Conservation (phyloP, 306 rosid species). For the Vigna reflexopilosa region DNA sequence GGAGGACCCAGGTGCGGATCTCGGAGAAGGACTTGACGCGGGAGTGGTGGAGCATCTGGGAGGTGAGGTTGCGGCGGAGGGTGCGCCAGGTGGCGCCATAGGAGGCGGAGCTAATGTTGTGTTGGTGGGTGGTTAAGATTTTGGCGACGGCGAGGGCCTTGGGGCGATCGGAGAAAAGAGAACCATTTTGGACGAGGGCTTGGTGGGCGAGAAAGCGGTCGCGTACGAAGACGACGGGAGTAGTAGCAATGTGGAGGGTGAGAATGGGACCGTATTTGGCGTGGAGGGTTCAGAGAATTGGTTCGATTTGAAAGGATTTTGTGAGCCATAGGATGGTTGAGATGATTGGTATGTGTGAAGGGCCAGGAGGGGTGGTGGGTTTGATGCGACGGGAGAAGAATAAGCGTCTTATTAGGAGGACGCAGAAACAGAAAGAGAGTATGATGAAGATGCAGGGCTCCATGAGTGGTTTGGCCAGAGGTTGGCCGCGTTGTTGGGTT, state of each 20-base stretch:
- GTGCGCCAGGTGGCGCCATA: slow-evolving; percentile 55
- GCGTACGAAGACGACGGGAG: slow-evolving; percentile 43
- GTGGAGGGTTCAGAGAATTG: slow-evolving; percentile 10
- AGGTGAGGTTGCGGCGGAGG: slow-evolving; percentile 55
- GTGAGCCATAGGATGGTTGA: slow-evolving; percentile 22
- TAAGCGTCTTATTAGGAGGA: too few relatives aligned
- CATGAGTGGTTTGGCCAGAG: too few relatives aligned
- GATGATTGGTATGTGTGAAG: slow-evolving; percentile 40
- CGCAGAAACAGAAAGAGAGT: too few relatives aligned
- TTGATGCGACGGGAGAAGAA: not conserved
- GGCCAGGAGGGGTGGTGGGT: slow-evolving; percentile 37
- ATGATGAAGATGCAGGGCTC: too few relatives aligned
- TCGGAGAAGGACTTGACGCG: slow-evolving; percentile 43
- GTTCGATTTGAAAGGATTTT: slow-evolving; percentile 36
- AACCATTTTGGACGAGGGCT: slow-evolving; percentile 46
- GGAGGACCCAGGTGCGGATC: slow-evolving; percentile 43
- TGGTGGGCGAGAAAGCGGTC: slow-evolving; percentile 48
- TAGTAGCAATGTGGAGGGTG: slow-evolving; percentile 35
- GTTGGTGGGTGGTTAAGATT: slow-evolving; percentile 24
- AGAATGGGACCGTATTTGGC: slow-evolving; percentile 54
- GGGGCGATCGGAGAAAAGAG: slow-evolving; percentile 53
- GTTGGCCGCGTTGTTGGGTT: too few relatives aligned
- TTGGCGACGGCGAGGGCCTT: not conserved
- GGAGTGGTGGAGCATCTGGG: slow-evolving; percentile 48
- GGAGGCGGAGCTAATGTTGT: slow-evolving; percentile 40